Evolutionary conservation across 2,329 filamentous ascomycete species (phyloP), one percentile per base, ranked within the genome.

Genomic region (Monosporascus sp.): DNA sequence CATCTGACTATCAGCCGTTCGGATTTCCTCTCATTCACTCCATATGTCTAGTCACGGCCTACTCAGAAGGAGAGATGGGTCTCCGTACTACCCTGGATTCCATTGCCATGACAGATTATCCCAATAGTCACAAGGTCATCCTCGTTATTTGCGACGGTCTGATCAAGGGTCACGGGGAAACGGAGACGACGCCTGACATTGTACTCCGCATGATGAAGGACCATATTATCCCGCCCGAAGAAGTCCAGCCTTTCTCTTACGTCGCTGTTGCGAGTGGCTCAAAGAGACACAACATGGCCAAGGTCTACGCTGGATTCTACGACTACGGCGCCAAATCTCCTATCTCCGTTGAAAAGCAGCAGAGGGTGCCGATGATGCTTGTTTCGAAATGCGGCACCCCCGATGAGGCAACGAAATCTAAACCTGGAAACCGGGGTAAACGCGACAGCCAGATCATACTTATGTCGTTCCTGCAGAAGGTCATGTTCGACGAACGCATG

Each of bases 401-500:
- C 1, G 90, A 91, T 52, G 94, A 99, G 74, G 81, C 84, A 35
- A 78, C 73, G 41, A 87, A 88, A 63, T 80, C 88, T 53, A 99
- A 99, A 74, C 91, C 95, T 14, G 94, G 94, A 64, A 99, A 99
- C 74, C 85, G 94, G 74, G 95, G 94, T 73, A 99, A 99, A 80
- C 90, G 94, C 69, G 94, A 99, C 79, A 96, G 91, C 77, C 94
- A 99, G 72, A 97, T 99, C 67, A 94, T 99, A 63, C 81, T 99
- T 61, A 99, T 99, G 94, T 97, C 92, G 5, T 99, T 99, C 80
- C 77, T 99, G 62, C 94, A 99, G 70, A 99, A 99, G 77, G 94
- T 99, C 68, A 99, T 99, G 94, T 99, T 99, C 65, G 94, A 99
- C 70, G 95, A 99, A 74, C 89, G 94, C 57, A 99, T 99, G 94